Evolutionary conservation across 108 stramenopile species (phyloP), one percentile per base, ranked within the genome.

Genomic region (Nannochloropsis salina): DNA sequence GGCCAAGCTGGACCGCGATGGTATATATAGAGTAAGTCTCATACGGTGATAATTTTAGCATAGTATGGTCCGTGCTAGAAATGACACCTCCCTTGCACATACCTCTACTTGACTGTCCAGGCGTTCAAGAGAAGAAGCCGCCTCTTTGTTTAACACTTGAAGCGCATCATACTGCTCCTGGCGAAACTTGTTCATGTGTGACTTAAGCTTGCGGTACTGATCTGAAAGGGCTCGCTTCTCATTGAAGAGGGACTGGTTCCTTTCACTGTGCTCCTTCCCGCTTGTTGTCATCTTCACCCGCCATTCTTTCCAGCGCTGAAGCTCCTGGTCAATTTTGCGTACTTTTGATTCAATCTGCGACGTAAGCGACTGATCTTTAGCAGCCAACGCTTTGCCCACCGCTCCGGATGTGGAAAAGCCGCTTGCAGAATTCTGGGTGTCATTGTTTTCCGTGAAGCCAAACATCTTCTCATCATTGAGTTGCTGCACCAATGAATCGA

Each of bases 211-310:
- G 15, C 61, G 61, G 8, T 74, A 8, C 61, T 74, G 61, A n/a
- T 74, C 61, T 2, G n/a, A n/a, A 4, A 74, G 61, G 6, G 61
- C 61, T n/a, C 61, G 61, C 61, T 74, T 74, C 8, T 74, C 61
- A n/a, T 6, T 74, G 4, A 74, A 4, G 20, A 74, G n/a, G n/a
- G 61, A 15, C 61, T 74, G 61, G 3, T 74, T 74, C 61, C 61
- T 15, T n/a, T 74, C 61, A n/a, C 61, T 74, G 61, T 74, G 61
- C 61, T 74, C 61, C 61, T 74, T 74, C 5, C 61, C 61, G 61
- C 61, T 74, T 15, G 61, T 74, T n/a, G 61, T 74, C 61, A 74
- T 74, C 4, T 74, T 74, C n/a, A 74, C 61, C 61, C 61, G 61
- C 61, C 61, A 74, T n/a, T 74, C 61, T n/a, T 74, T 74, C 61